A percentile compares a stretch with the other conserved stretches of the same genome.
These are phyloP conservation scores for Solanum pennellii DNA, from an alignment of 257 asterid species.

Conservation along the genomic window DNA sequence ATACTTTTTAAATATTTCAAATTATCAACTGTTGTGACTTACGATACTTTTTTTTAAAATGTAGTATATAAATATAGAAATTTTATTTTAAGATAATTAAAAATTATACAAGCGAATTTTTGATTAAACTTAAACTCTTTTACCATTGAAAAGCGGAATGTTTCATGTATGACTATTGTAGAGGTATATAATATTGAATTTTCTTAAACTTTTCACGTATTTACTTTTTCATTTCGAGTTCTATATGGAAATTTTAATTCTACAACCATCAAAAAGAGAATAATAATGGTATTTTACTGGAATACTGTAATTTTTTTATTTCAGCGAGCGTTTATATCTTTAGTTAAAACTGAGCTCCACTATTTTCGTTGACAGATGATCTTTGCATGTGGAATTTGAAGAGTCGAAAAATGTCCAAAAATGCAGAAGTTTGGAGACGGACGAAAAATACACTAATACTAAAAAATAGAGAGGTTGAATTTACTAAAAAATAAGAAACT, in stretches of 20 bases:
- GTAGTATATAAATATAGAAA: too few relatives aligned
- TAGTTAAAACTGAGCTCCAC: not conserved
- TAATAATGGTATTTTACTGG: not conserved
- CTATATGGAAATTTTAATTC: too few relatives aligned
- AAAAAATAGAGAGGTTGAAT: not conserved
- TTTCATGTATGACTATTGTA: not conserved
- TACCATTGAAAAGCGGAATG: too few relatives aligned
- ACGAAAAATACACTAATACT: not conserved
- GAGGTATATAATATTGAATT: too few relatives aligned
- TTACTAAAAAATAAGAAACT: not conserved
- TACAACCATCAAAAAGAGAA: not conserved
- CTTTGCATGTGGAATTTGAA: not conserved
- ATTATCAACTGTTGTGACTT: too few relatives aligned
- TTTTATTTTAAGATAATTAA: too few relatives aligned
- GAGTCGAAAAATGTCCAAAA: not conserved
- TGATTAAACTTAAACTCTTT: too few relatives aligned
- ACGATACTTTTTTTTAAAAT: too few relatives aligned
- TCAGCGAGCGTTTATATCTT: not conserved
- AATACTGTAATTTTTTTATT: not conserved
- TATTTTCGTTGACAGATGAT: not conserved
- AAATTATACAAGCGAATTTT: fast-evolving
- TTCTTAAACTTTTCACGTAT: too few relatives aligned
- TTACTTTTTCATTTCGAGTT: not conserved
- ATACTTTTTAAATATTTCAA: too few relatives aligned
- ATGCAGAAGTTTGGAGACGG: not conserved